Conservation (phyloP, 2,329 filamentous ascomycete species). For the Scedosporium aurantiacum region DNA sequence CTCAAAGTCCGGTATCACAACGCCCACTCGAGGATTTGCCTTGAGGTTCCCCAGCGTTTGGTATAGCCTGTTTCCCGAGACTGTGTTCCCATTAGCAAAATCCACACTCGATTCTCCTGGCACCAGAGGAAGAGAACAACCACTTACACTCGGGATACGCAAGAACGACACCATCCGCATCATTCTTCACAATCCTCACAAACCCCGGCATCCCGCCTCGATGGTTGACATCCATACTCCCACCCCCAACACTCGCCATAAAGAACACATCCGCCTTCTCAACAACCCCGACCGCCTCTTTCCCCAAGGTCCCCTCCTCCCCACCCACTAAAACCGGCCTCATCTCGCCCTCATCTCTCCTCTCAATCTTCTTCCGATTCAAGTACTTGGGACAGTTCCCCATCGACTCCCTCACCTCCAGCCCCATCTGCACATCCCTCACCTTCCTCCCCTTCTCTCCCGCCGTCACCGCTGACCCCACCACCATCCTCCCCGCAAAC, state of each 20-base stretch:
- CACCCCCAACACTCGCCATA: conserved; percentile 52
- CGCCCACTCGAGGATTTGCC: conserved; percentile 53
- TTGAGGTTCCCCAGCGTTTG: conserved; percentile 72
- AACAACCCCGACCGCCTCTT: conserved; percentile 48
- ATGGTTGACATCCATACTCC: conserved; percentile 74
- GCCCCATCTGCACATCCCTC: conserved; percentile 41
- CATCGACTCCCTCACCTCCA: conserved; percentile 61
- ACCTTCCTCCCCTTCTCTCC: conserved; percentile 15
- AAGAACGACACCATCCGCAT: conserved; percentile 35
- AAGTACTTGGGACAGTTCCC: conserved; percentile 85
- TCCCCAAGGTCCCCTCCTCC: conserved; percentile 30
- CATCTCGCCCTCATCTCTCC: conserved; percentile 39
- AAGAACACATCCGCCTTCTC: conserved; percentile 64
- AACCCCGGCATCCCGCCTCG: conserved; percentile 68
- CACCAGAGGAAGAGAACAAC: not conserved
- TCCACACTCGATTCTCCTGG: conserved; percentile 9
- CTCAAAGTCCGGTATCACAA: conserved; percentile 64
- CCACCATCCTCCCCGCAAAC: conserved; percentile 57
- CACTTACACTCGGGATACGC: conserved; percentile 62
- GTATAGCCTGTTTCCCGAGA: conserved; percentile 73
- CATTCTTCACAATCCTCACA: conserved; percentile 53
- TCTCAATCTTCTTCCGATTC: conserved; percentile 57
- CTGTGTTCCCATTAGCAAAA: conserved; percentile 11
- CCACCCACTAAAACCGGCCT: conserved; percentile 30
- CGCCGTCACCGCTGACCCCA: conserved; percentile 41